Evolutionary conservation across 768 basidiomycete genomes (phyloP), one percentile per base, ranked within the genome.

Genomic region (Lentinula boryana): DNA sequence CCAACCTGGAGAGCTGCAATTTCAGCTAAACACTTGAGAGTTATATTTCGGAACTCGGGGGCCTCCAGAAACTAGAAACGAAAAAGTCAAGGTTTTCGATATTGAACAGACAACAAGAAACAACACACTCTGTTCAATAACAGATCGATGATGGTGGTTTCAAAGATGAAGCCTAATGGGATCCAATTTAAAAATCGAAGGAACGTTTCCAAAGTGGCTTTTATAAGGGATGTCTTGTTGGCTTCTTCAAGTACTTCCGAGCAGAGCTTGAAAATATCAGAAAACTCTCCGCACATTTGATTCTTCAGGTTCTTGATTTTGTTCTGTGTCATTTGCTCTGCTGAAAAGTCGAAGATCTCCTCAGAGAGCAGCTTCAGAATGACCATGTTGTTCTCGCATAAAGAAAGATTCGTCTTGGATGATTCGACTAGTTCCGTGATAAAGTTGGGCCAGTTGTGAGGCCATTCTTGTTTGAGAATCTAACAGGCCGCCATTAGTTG

Each of bases 361-460:
- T 99, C 97, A 0, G 94, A 96, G n/a, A 98, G 82, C 12, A 99
- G 82, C 69, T 93, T 92, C 67, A 98, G 82, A 71, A 99, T 98
- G 73, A 94, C 84, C 97, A 99, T 99, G 78, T 99, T 99, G 82
- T 99, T 99, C 78, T 99, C 97, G 82, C 97, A 98, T 33, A 98
- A 84, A 2, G 92, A 88, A 43, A 98, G 84, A 71, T 95, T 98
- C 46, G 93, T 93, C 74, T 96, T 96, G 48, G 96, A 98, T 7
- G 96, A 97, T 66, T 95, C 89, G 62, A 98, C 95, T 50, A 98
- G 91, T 74, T 98, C 95, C 10, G 91, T 87, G 68, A 98, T 97
- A 79, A 98, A 98, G 21, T 84, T 91, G 35, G 96, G 95, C 97
- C 97, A 99, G 69, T 97, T 95, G 72, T 97, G 93, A 27, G 96